Conservation (phyloP, 2,329 filamentous ascomycete species). For the Periglandula ipomoeae region DNA sequence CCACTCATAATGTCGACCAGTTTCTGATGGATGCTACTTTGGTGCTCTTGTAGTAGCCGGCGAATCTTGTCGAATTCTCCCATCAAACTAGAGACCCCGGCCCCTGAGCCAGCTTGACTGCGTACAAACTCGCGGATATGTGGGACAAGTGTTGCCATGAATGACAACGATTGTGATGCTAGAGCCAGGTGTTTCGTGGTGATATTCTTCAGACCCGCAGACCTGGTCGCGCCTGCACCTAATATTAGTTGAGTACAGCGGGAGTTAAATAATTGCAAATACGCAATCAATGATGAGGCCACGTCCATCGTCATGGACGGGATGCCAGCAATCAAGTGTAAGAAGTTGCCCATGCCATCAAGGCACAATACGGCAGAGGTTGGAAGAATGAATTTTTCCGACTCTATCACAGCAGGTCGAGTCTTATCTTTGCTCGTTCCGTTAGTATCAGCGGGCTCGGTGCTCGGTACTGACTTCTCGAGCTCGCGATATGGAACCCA, state of each 20-base stretch:
- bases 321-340: conserved; percentile 74
- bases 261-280: conserved; percentile 90
- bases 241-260: conserved; percentile 94
- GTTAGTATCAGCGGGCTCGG: conserved; percentile 33
- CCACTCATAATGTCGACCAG: conserved; percentile 86
- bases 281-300: conserved; percentile 68
- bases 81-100: conserved; percentile 51
- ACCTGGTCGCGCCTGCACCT: conserved; percentile 81
- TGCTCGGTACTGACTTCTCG: conserved; percentile 23
- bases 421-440: conserved; percentile 52
- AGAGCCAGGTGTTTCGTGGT: conserved; percentile 91
- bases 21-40: conserved; percentile 85
- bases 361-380: conserved; percentile 76
- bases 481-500: conserved; percentile 41
- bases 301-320: conserved; percentile 85
- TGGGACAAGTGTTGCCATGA: conserved; percentile 78
- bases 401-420: conserved; percentile 69
- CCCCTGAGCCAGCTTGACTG: conserved; percentile 53
- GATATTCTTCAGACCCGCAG: conserved; percentile 89
- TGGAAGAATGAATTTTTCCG: conserved; percentile 77
- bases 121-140: conserved; percentile 88
- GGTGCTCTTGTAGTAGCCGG: conserved; percentile 77
- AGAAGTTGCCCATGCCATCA: conserved; percentile 69
- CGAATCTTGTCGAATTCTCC: conserved; percentile 84
- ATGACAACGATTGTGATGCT: conserved; percentile 79